These are phyloP conservation scores for Byssoonygena ceratinophila DNA, from an alignment of 2,329 filamentous ascomycete species.

Conservation along the genomic window DNA sequence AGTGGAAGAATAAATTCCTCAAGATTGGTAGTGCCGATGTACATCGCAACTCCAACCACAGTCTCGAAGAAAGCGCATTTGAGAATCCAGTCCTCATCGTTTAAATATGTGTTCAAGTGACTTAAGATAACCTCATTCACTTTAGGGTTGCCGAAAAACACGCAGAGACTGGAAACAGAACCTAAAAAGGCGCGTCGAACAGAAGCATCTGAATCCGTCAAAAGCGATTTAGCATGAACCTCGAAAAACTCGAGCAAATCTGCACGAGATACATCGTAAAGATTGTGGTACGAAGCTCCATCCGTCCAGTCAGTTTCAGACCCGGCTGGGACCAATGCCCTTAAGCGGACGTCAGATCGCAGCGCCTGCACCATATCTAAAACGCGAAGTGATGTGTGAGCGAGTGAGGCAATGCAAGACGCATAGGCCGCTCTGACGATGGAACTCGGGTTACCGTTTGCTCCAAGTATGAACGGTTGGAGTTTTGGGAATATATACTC, in stretches of 20 bases:
- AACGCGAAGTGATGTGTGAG: conserved; percentile 72
- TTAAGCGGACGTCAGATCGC: conserved; percentile 69
- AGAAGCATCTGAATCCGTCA: conserved; percentile 75
- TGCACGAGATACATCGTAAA: conserved; percentile 77
- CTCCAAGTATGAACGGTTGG: conserved; percentile 46
- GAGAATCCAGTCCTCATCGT: conserved; percentile 90
- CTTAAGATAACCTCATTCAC: conserved; percentile 94
- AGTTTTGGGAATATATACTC: conserved; percentile 55
- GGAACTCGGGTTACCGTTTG: conserved; percentile 49
- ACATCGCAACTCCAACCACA: conserved; percentile 82
- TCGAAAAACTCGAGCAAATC: conserved; percentile 80
- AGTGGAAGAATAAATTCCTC: conserved; percentile 93
- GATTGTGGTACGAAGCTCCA: conserved; percentile 60
- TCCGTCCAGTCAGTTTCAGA: conserved; percentile 62
- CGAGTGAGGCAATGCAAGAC: conserved; percentile 78
- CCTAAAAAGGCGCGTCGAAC: conserved; percentile 84
- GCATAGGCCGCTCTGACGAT: conserved; percentile 85
- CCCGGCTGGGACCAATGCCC: conserved; percentile 61
- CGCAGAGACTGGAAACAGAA: conserved; percentile 81
- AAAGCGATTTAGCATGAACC: conserved; percentile 72
- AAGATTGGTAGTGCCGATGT: conserved; percentile 75
- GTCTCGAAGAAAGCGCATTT: conserved; percentile 96
- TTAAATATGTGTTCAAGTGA: conserved; percentile 92
- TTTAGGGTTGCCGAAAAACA: conserved; percentile 87
- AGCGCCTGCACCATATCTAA: conserved; percentile 85